Conservation (phyloP, 2,329 filamentous ascomycete genomes). For the Pleoardoris graminearum region DNA sequence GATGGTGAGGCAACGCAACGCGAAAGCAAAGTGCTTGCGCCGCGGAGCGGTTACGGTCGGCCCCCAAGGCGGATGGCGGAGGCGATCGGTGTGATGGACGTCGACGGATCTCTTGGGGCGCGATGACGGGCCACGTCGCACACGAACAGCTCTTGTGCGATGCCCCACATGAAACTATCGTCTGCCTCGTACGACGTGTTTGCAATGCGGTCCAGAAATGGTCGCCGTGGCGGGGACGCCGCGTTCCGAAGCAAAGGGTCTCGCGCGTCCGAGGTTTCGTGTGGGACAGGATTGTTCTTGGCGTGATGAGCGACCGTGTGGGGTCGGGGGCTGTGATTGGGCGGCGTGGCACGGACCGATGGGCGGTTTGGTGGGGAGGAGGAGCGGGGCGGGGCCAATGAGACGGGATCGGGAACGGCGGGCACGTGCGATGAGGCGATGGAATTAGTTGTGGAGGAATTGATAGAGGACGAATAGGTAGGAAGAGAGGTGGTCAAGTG, state of each 20-base stretch:
- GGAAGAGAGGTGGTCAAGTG: background rate
- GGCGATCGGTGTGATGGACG: slow-evolving; percentile 5
- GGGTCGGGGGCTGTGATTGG: slow-evolving; percentile 29
- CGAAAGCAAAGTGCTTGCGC: slow-evolving; percentile 1
- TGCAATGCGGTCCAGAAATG: no score
- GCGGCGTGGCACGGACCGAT: slow-evolving; percentile 2
- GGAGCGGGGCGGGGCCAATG: slow-evolving; percentile 18
- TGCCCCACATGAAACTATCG: background rate
- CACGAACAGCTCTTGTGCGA: slow-evolving; percentile 1
- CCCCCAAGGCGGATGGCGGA: background rate
- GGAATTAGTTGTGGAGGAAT: background rate
- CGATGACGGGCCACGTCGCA: background rate
- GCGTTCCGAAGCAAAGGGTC: background rate
- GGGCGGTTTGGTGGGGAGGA: slow-evolving; percentile 9
- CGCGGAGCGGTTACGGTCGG: background rate
- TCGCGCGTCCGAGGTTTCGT: background rate
- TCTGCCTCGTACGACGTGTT: no score
- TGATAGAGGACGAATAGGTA: background rate
- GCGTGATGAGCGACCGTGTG: slow-evolving; percentile 15
- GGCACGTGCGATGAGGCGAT: slow-evolving; percentile 8
- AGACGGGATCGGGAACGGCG: slow-evolving; percentile 6
- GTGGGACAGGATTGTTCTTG: slow-evolving; percentile 2
- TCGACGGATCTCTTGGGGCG: background rate
- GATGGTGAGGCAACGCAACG: background rate
- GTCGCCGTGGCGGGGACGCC: no score